phyloP scores from a whole-genome alignment of 1,284 basidiomycete species.

The Cerrena zonata region DNA sequence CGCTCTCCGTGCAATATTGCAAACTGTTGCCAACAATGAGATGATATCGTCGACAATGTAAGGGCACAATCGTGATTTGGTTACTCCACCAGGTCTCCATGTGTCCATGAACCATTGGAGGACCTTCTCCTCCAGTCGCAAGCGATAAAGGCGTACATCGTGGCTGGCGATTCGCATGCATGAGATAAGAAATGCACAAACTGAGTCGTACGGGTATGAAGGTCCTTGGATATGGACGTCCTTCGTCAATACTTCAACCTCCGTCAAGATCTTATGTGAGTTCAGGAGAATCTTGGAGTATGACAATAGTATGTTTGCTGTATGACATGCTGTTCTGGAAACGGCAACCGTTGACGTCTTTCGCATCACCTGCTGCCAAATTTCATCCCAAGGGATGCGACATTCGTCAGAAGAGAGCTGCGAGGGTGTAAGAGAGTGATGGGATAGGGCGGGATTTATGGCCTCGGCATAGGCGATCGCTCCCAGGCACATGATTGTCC shows the following conservation, averaged over 20 bases:
- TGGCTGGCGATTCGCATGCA: conserved; percentile 65
- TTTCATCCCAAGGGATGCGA: conserved; percentile 56
- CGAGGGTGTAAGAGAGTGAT: conserved; percentile 9
- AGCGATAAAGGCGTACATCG: conserved; percentile 74
- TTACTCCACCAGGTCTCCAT: conserved; percentile 48
- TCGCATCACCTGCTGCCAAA: conserved; percentile 80
- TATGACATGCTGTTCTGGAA: conserved; percentile 77
- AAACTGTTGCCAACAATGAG: conserved; percentile 57
- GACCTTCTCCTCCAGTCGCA: conserved; percentile 79
- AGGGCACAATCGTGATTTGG: conserved; percentile 38
- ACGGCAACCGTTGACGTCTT: conserved; percentile 60
- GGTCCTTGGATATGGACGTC: conserved; percentile 87
- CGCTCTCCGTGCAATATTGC: conserved; percentile 45
- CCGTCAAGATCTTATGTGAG: conserved; percentile 50
- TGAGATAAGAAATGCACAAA: conserved; percentile 71
- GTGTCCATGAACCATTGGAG: conserved; percentile 75
- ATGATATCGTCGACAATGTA: conserved; percentile 59
- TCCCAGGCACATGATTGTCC: conserved; percentile 76
- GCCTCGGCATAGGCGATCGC: conserved; percentile 54
- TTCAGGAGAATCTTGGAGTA: conserved; percentile 43
- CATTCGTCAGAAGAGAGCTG: conserved; percentile 14
- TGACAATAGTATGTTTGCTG: conserved; percentile 54
- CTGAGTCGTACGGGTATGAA: conserved; percentile 75
- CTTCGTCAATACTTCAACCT: conserved; percentile 71
- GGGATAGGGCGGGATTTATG: conserved; percentile 2